Evolutionary conservation across 257 asterid species (phyloP).

Genomic region (Jacaranda copaia): DNA sequence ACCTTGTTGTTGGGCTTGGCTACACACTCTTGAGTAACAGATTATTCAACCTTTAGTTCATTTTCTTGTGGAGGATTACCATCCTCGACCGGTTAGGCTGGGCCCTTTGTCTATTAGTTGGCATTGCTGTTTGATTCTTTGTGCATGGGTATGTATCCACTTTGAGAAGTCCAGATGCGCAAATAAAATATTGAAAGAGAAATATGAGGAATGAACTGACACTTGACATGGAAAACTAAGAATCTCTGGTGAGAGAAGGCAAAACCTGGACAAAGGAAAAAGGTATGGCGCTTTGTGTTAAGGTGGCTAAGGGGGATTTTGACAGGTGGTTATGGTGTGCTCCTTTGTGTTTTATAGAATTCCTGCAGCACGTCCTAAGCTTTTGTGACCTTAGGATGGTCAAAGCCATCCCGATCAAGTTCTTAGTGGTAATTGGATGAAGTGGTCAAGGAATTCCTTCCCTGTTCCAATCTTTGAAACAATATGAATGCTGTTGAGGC

Average conservation of each 20-base stretch:
- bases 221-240: background rate
- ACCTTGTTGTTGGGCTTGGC: background rate
- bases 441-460: background rate
- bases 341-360: background rate
- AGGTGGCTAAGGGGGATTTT: background rate
- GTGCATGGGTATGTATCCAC: background rate
- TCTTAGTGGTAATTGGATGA: background rate
- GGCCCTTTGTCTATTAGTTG: background rate
- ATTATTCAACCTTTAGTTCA: background rate
- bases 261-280: too few species aligned
- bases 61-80: background rate
- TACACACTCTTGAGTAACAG: background rate
- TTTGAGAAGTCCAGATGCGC: background rate
- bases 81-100: background rate
- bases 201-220: background rate
- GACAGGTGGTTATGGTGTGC: background rate
- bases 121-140: background rate
- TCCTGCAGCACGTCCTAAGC: background rate
- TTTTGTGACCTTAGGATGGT: background rate
- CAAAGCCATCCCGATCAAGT: background rate
- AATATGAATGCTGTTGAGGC: background rate
- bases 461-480: background rate
- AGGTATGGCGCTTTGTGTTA: background rate
- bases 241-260: background rate
- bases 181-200: background rate